Evolutionary conservation across 164 flowering plant genomes (phyloP), one percentile per base, ranked within the genome.

Genomic region (Macadamia integrifolia): DNA sequence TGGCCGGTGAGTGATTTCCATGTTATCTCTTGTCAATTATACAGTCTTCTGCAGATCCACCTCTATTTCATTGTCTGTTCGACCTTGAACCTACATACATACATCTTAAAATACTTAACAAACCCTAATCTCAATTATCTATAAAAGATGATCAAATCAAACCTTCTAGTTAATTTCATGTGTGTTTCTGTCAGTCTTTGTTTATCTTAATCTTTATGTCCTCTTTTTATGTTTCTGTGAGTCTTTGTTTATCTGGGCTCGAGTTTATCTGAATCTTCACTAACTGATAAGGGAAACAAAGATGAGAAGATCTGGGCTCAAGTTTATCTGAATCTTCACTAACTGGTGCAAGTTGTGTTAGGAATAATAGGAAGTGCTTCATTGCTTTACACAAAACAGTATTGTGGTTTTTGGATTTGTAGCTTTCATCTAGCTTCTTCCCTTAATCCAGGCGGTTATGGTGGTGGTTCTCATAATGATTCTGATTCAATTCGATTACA

Each of bases 31-130:
- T 71, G 58, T 66, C 66, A 55, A 72, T 66, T 65, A 31, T 61
- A 64, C 69, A 55, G 66, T 56, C 69, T 53, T 43, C 13, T 58
- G 66, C 56, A 18, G 58, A 28, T 14, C 11, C 49, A 23, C 69
- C 61, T 71, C n/a, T 32, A 50, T 59, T 65, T 71, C 64, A 59
- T 64, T 71, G 73, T 71, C 73, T 64, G 73, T 64, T 71, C 73
- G 73, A 71, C 73, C 68, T 71, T 58, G 64, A 58, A 64, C 17
- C 1, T 12, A 12, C n/a, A 11, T 23, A n/a, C 14, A 23, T 23
- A 2, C 23, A 32, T 13, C 40, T 5, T 35, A 35, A 35, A 35
- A 35, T 35, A 35, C 1, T n/a, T 44, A 44, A 9, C n/a, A 46
- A 46, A 46, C 50, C 50, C 50, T 35, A 46, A 9, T 46, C 13